Evolutionary conservation across 2,329 filamentous ascomycete species (phyloP).

Genomic region (Colletotrichum sp.): DNA sequence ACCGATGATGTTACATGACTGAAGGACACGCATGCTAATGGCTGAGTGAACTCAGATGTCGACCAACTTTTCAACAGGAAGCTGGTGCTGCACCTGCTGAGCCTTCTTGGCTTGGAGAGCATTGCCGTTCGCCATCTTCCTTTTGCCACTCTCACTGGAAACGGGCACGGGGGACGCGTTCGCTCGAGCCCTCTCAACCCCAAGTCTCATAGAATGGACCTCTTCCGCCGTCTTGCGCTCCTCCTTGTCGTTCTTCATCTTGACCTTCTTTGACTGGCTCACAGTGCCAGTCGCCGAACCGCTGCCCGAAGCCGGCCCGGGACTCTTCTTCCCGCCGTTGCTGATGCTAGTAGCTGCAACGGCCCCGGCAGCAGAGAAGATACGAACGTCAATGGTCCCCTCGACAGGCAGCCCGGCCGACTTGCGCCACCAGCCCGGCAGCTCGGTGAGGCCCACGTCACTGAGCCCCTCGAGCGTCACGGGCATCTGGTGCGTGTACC

Average conservation of each 20-base stretch:
- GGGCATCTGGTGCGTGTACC: conserved; percentile 54
- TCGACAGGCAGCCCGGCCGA: conserved; percentile 5
- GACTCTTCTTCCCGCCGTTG: background rate
- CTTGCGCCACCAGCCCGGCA: conserved; percentile 48
- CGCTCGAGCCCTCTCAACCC: background rate
- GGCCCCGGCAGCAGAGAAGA: background rate
- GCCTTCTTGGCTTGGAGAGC: background rate
- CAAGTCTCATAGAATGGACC: background rate
- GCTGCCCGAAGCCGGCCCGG: background rate
- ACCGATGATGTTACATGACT: background rate
- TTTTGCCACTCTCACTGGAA: background rate
- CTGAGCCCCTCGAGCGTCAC: conserved; percentile 40
- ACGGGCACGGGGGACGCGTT: background rate
- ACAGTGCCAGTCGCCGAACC: background rate
- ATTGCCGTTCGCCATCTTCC: background rate
- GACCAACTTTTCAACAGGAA: conserved; percentile 5
- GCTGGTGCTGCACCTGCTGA: background rate
- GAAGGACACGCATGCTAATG: no score
- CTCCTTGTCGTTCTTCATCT: background rate
- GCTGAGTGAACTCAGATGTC: background rate
- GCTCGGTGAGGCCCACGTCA: conserved; percentile 44
- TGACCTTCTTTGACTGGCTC: background rate
- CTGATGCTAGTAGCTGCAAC: background rate
- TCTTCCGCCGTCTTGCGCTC: conserved; percentile 10
- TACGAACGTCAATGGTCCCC: conserved; percentile 11